Percentiles rank a stretch among this genome's conserved stretches.
phyloP scores from a whole-genome alignment of 805 yeast genomes.

The Citeromyces matritensis region DNA sequence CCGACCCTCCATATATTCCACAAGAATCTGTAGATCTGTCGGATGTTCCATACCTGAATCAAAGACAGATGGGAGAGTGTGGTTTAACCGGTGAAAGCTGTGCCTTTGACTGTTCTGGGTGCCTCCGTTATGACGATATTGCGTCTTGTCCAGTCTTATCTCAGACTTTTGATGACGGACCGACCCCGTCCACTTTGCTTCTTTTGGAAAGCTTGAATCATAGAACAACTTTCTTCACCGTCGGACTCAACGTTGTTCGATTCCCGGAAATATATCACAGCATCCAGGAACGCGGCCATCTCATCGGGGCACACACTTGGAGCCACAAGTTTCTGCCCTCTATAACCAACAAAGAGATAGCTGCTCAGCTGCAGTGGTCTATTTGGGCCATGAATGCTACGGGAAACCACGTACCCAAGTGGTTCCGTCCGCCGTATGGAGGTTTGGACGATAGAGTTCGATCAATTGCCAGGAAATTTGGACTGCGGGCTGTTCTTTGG shows the following conservation, averaged over 20 bases:
- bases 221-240: constrained; percentile 68
- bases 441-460: constrained; percentile 84
- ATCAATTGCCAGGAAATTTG: constrained; percentile 65
- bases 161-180: constrained; percentile 95
- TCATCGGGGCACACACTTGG: constrained; percentile 88
- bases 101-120: constrained; percentile 76
- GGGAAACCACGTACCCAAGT: constrained; percentile 71
- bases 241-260: constrained; percentile 69
- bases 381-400: constrained; percentile 98
- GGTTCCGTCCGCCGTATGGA: constrained; percentile 96
- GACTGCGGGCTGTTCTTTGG: constrained; percentile 84
- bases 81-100: constrained; percentile 37
- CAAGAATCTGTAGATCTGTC: constrained; percentile 50
- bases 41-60: constrained; percentile 30
- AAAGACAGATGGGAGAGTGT: constrained; percentile 52
- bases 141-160: constrained; percentile 59
- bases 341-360: constrained; percentile 62
- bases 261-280: constrained; percentile 58
- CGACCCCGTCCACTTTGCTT: constrained; percentile 53
- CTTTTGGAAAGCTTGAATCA: constrained; percentile 35
- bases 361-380: constrained; percentile 89
- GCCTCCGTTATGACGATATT: constrained; percentile 65
- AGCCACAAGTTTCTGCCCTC: constrained; percentile 75
- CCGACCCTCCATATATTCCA: constrained; percentile 80
- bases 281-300: constrained; percentile 49